A percentile compares a stretch with the other conserved stretches of the same genome.
These are phyloP conservation scores for Effrenium voratum DNA, from an alignment of 73 alveolate species.

Conservation along the genomic window DNA sequence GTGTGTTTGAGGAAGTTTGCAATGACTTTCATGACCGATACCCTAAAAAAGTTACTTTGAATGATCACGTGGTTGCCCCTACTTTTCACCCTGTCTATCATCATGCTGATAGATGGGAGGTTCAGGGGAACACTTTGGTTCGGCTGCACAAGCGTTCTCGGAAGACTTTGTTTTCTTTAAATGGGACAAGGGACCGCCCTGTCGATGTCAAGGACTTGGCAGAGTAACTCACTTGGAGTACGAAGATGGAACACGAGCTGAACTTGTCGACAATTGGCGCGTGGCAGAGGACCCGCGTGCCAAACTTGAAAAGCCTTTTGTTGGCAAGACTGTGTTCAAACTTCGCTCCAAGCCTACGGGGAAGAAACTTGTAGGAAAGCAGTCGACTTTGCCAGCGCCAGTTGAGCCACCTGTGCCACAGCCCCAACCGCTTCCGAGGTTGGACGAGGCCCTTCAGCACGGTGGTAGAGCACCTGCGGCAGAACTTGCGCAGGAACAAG, in stretches of 20 bases:
- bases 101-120: neutral
- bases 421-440: too few relatives aligned
- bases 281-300: neutral
- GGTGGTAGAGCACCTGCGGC: too few relatives aligned
- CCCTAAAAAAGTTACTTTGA: neutral
- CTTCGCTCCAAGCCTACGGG: neutral
- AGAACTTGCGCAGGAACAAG: too few relatives aligned
- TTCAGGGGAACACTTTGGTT: neutral
- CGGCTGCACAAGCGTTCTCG: neutral
- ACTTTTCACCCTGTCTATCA: neutral
- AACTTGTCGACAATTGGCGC: neutral
- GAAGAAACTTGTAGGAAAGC: neutral
- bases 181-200: neutral
- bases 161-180: neutral
- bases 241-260: neutral
- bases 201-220: neutral
- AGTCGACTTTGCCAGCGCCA: conserved; percentile 14
- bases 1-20: neutral
- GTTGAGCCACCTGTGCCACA: too few relatives aligned
- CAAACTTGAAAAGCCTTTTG: neutral
- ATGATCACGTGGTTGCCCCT: neutral
- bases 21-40: neutral
- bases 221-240: neutral
- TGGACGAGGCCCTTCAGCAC: too few relatives aligned
- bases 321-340: neutral